Base-by-base conservation (phyloP, 2,329 filamentous ascomycete species). In the Fusarium succisae region DNA sequence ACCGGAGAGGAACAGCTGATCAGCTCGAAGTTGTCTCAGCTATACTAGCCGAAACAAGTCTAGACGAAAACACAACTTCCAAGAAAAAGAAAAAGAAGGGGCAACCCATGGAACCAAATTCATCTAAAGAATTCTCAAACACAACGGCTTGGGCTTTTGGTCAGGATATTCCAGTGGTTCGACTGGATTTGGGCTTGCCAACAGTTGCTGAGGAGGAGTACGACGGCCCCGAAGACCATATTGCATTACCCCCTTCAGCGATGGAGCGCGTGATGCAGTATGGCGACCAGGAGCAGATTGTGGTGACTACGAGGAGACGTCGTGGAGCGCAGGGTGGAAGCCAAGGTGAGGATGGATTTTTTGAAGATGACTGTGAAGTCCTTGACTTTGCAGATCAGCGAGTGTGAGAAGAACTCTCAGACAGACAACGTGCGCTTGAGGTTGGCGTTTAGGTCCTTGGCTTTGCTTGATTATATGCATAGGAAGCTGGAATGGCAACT, bases 281-380 rank as follows among this genome's bases (percentile, higher is more conserved):
- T 76, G 84, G 90, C 70, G 89, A 92, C 70, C 88, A 92, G 57
- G 92, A 94, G 83, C 91, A 95, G 81, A 92, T 96, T 69, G 92
- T 97, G 48, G 91, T 96, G 24, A 97, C 93, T 22, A 96, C 94
- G 6, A 88, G 94, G 69, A 87, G 93, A 59, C 90, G 93, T 67
- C 90, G 88, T 45, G 84, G 86, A 44, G 86, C 85, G 57, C 86
- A 88, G 59, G 80, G 83, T 43, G 81, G 83, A 22, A 84, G 85
- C 37, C 80, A 82, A 44, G 91, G 91, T 50, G 92, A 94, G 65
- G 91, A 92, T 63, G 93, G 92, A 6, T 97, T 97, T 82, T 97
- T 97, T 78, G 95, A 98, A 83, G 94, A 98, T 80, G 95, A 97
- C 80, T 96, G 94, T 76, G 94, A 97, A 81, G 93, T 98, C 65